Conservation (phyloP, 202 grass and related monocot species). For the Zoysia matrella region DNA sequence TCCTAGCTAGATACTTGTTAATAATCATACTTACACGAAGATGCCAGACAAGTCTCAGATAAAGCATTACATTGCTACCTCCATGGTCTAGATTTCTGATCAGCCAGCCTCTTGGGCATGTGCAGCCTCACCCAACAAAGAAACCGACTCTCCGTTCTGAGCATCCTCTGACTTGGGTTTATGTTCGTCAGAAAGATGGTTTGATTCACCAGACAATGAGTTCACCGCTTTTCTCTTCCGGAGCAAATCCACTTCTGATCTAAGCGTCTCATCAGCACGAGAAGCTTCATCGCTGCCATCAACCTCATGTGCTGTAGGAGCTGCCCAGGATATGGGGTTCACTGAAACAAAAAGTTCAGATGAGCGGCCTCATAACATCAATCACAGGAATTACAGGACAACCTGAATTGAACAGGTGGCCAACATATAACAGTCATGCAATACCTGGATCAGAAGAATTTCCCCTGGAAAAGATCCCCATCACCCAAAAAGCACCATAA, state of each 20-base stretch:
- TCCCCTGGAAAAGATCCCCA: neutral
- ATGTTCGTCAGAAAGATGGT: constrained; percentile 29
- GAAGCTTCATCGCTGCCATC: constrained; percentile 28
- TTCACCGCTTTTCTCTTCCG: constrained; percentile 46
- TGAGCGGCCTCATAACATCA: neutral
- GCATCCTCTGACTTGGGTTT: constrained; percentile 44
- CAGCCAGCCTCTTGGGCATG: constrained; percentile 37
- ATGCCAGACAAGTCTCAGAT: constrained; percentile 10
- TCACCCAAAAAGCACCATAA: constrained; percentile 8
- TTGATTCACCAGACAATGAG: constrained; percentile 29
- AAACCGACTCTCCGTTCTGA: constrained; percentile 42
- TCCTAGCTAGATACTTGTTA: constrained; percentile 38
- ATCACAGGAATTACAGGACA: neutral
- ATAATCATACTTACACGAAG: constrained; percentile 28
- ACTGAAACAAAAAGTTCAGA: constrained; percentile 29
- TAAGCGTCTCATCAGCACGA: constrained; percentile 22
- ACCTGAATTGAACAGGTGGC: neutral
- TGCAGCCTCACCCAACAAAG: constrained; percentile 32
- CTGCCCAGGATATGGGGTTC: constrained; percentile 59
- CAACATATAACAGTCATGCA: constrained; percentile 29
- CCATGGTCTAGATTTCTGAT: constrained; percentile 15
- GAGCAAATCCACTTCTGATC: constrained; percentile 32
- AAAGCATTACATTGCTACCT: constrained; percentile 38
- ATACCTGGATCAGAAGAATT: neutral
- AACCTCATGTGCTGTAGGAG: constrained; percentile 18